Percentiles rank a stretch among this genome's conserved stretches.
These are phyloP conservation scores for Cytospora piceicola DNA, from an alignment of 2,329 filamentous ascomycete genomes.

Conservation along the genomic window DNA sequence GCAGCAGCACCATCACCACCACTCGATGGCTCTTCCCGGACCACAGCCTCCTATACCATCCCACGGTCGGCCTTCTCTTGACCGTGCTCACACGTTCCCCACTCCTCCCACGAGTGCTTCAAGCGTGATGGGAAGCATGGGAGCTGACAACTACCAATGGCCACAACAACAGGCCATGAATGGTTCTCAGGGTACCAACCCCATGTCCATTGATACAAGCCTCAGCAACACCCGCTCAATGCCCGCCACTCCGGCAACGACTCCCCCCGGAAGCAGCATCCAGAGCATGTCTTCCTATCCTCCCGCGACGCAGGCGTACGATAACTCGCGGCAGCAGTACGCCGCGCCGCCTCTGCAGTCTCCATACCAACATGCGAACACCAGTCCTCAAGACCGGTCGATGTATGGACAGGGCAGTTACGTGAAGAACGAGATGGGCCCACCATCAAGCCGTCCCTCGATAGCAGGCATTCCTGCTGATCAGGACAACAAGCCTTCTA, in stretches of 20 bases:
- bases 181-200: constrained; percentile 65
- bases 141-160: constrained; percentile 82
- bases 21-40: constrained; percentile 62
- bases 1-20: constrained; percentile 64
- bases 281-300: constrained; percentile 82
- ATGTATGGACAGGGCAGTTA: constrained; percentile 74
- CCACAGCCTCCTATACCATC: constrained; percentile 59
- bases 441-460: constrained; percentile 67
- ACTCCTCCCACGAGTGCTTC: constrained; percentile 94
- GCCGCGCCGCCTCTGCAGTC: constrained; percentile 69
- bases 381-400: constrained; percentile 60
- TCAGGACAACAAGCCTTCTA: constrained; percentile 65
- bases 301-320: constrained; percentile 69
- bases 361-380: constrained; percentile 69
- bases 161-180: constrained; percentile 61
- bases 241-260: constrained; percentile 88
- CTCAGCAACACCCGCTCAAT: constrained; percentile 81
- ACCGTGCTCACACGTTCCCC: constrained; percentile 89
- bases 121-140: constrained; percentile 75
- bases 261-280: constrained; percentile 77
- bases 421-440: constrained; percentile 87
- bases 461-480: constrained; percentile 57
- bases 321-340: constrained; percentile 78
- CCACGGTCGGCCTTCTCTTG: constrained; percentile 76
- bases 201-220: constrained; percentile 80